phyloP scores from a whole-genome alignment of 2,329 filamentous ascomycete species.

The Cladophialophora psammophila region DNA sequence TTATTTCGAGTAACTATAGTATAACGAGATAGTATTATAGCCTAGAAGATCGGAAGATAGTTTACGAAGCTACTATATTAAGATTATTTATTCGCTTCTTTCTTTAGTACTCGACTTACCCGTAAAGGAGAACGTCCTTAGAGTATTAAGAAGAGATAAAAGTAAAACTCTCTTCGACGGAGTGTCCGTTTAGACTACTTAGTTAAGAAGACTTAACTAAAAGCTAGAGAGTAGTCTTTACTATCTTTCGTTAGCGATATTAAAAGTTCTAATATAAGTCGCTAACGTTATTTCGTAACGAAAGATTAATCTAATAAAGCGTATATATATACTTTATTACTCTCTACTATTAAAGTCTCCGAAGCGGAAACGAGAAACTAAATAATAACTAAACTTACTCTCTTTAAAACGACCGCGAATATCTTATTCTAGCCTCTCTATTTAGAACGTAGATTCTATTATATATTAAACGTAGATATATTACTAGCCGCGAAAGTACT shows the following conservation, averaged over 20 bases:
- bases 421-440: slow-evolving; percentile 15
- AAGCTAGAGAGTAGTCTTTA: slow-evolving; percentile 21
- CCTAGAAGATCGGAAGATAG: no score
- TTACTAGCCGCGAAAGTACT: slow-evolving; percentile 44
- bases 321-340: background rate
- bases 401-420: slow-evolving; percentile 27
- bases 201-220: slow-evolving; percentile 22
- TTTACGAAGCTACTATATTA: no score
- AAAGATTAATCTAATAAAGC: slow-evolving; percentile 24
- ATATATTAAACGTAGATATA: slow-evolving; percentile 41
- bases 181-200: slow-evolving; percentile 23
- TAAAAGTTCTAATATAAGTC: slow-evolving; percentile 24
- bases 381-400: slow-evolving; percentile 25
- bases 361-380: slow-evolving; percentile 28
- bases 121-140: slow-evolving; percentile 18
- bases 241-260: slow-evolving; percentile 27
- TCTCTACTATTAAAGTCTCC: slow-evolving; percentile 22
- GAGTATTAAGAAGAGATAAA: slow-evolving; percentile 27
- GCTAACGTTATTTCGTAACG: slow-evolving; percentile 13
- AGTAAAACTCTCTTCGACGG: slow-evolving; percentile 23
- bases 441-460: slow-evolving; percentile 41
- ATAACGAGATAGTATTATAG: no score
- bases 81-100: no score
- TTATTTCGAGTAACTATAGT: no score
- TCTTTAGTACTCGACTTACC: slow-evolving; percentile 21